Evolutionary conservation across 2,329 filamentous ascomycete species (phyloP).

Genomic region (Mycocentrospora acerina): DNA sequence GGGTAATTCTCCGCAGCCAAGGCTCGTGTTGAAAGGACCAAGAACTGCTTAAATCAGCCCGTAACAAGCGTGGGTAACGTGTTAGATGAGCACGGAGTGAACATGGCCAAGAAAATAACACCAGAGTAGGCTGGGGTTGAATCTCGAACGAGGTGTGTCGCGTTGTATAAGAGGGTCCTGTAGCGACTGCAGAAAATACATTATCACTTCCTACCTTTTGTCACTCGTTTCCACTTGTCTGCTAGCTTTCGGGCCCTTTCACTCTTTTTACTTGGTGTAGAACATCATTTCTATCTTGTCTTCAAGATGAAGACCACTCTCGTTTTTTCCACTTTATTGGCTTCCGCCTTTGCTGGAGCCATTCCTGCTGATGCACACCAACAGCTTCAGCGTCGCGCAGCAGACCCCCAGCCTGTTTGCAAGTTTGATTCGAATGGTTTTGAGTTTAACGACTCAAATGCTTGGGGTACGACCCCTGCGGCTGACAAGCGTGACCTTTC

Average conservation of each 20-base stretch:
- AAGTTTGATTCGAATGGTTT: constrained; percentile 16
- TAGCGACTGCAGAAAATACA: no score
- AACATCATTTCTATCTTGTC: background rate
- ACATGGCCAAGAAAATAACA: no score
- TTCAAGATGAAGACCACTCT: constrained; percentile 21
- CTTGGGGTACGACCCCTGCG: constrained; percentile 11
- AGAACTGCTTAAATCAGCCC: no score
- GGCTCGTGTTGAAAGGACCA: no score
- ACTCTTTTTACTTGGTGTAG: constrained; percentile 1
- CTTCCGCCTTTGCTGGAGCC: constrained; percentile 11
- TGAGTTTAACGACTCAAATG: constrained; percentile 13
- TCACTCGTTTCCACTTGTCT: no score
- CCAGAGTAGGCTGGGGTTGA: no score
- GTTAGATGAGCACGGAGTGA: no score
- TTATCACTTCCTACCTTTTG: no score
- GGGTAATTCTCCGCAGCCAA: no score
- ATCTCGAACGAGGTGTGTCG: no score
- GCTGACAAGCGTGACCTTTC: constrained; percentile 18
- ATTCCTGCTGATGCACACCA: constrained; percentile 13
- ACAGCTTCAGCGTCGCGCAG: constrained; percentile 13
- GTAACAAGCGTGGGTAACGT: no score
- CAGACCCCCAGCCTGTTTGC: constrained; percentile 17
- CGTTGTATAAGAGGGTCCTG: no score
- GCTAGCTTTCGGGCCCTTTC: background rate
- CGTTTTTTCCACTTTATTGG: constrained; percentile 18